A percentile compares a stretch with the other conserved stretches of the same genome.
Evolutionary conservation across 345 rosid genomes (phyloP).

Genomic region (Gossypium turneri): DNA sequence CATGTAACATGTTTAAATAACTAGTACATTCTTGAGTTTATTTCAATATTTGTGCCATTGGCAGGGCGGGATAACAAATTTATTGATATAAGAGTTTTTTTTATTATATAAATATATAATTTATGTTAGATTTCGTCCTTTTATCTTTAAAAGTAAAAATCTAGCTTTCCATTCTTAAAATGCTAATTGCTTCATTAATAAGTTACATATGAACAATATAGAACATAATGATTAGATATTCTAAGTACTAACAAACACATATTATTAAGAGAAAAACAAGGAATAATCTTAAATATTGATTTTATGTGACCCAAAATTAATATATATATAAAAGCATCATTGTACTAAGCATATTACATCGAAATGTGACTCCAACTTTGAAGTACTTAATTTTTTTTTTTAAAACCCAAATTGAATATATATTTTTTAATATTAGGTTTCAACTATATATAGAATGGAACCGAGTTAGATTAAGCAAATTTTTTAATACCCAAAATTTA

Average conservation of each 20-base stretch:
- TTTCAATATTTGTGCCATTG: neutral
- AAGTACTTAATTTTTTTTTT: neutral
- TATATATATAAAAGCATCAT: neutral
- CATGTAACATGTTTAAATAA: neutral
- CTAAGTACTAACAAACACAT: neutral
- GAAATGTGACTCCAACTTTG: neutral
- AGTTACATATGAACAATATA: neutral
- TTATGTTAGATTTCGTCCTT: neutral
- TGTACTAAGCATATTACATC: neutral
- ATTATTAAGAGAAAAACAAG: no score
- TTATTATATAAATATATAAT: no score
- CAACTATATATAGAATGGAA: no score
- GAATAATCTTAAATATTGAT: no score
- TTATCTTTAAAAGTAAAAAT: neutral
- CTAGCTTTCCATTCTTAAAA: neutral
- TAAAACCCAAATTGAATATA: neutral
- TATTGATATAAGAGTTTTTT: no score
- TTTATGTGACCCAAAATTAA: no score
- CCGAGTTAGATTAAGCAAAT: no score
- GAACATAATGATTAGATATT: neutral
- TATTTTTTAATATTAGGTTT: no score
- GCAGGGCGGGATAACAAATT: neutral
- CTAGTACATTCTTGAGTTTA: neutral
- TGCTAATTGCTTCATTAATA: neutral
- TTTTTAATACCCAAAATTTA: no score